phyloP scores from a whole-genome alignment of 306 rosid genomes.

The apple (Malus domestica) region ASM211411v1 NC_041804.1:1035001-1035500 shows the following conservation, averaged over 20 bases:
- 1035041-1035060: too few relatives aligned
- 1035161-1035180: neutral
- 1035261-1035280: slow-evolving; percentile 19
- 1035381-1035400: neutral
- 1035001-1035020: neutral
- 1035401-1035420: slow-evolving; percentile 5
- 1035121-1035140: slow-evolving; percentile 30
- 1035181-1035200: slow-evolving; percentile 4
- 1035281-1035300: neutral
- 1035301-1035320: slow-evolving; percentile 22
- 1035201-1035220: slow-evolving; percentile 22
- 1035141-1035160: slow-evolving; percentile 1
- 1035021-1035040: neutral
- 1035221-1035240: slow-evolving; percentile 12
- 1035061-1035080: neutral
- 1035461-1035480: slow-evolving; percentile 33
- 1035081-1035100: neutral
- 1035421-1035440: slow-evolving; percentile 17
- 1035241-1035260: slow-evolving; percentile 19
- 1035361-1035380: neutral
- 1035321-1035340: slow-evolving; percentile 21
- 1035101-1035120: slow-evolving; percentile 9
- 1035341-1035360: neutral
- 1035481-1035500: slow-evolving; percentile 13
- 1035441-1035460: slow-evolving; percentile 34